These are phyloP conservation scores for Zygnema cylindricum DNA, from an alignment of 139 green algal genomes.

Conservation along the genomic window DNA sequence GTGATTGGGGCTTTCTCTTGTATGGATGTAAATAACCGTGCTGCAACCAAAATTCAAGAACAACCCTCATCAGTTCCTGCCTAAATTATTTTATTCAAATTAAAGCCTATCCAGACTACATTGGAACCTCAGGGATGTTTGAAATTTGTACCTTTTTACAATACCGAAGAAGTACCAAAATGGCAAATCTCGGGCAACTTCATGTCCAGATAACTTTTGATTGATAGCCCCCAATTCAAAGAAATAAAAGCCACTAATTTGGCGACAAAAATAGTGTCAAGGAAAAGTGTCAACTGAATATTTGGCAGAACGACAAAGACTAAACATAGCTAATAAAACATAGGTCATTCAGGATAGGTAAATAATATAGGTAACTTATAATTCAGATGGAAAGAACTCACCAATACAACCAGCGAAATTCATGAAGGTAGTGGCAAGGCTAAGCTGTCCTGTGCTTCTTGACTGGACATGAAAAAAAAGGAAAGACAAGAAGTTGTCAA, in stretches of 20 bases:
- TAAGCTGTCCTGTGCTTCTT: conserved; percentile 55
- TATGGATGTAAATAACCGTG: conserved; percentile 13
- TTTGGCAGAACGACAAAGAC: too few relatives aligned
- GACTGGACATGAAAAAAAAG: conserved; percentile 8
- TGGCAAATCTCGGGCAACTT: background rate
- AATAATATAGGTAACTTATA: too few relatives aligned
- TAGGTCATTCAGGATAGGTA: too few relatives aligned
- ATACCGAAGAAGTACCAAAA: background rate
- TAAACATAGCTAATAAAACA: too few relatives aligned
- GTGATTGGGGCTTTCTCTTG: conserved; percentile 24
- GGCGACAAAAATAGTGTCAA: too few relatives aligned
- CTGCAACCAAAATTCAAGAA: conserved; percentile 18
- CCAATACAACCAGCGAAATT: conserved; percentile 52
- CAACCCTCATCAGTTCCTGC: background rate
- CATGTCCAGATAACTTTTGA: too few relatives aligned
- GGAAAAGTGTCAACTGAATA: too few relatives aligned
- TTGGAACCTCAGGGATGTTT: background rate
- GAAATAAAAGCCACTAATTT: too few relatives aligned
- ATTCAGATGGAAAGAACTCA: too few relatives aligned
- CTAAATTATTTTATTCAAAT: background rate
- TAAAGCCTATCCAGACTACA: background rate
- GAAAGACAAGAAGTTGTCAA: too few relatives aligned
- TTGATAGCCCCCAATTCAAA: too few relatives aligned
- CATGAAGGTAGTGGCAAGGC: conserved; percentile 49
- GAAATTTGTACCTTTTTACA: background rate